phyloP scores from a whole-genome alignment of 1,139 yeast genomes.

The Citeromyces hawaiiensis region DNA sequence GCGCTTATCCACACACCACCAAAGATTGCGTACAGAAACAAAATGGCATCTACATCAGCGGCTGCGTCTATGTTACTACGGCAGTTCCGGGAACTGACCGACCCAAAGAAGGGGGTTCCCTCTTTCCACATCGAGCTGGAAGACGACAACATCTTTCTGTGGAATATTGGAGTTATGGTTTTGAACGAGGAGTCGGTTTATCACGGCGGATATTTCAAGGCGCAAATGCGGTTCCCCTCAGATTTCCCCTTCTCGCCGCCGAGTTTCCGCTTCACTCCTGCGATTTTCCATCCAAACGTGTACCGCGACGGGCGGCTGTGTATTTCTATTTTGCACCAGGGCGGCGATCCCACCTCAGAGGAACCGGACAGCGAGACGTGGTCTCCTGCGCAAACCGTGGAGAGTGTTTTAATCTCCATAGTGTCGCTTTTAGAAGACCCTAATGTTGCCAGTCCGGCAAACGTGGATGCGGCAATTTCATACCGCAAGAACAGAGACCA shows the following conservation, averaged over 20 bases:
- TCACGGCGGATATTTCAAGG: conserved; percentile 93
- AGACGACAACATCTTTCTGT: conserved; percentile 80
- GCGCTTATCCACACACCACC: no score
- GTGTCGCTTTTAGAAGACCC: conserved; percentile 89
- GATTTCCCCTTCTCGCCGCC: conserved; percentile 94
- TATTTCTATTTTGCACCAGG: conserved; percentile 81
- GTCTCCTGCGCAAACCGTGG: conserved; percentile 96
- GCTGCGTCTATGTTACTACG: conserved; percentile 3
- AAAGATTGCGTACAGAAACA: background rate
- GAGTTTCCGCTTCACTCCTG: conserved; percentile 83
- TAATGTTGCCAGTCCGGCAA: conserved; percentile 79
- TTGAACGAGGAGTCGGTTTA: conserved; percentile 80
- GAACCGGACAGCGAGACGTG: conserved; percentile 91
- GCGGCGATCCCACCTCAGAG: conserved; percentile 80
- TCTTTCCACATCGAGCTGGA: conserved; percentile 82
- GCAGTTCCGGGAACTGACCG: conserved; percentile 78
- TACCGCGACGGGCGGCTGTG: conserved; percentile 89
- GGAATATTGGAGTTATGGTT: conserved; percentile 93
- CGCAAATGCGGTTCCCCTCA: conserved; percentile 84
- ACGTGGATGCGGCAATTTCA: conserved; percentile 91
- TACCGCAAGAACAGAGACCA: conserved; percentile 76
- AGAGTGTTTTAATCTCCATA: conserved; percentile 77
- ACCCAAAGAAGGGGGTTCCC: conserved; percentile 86
- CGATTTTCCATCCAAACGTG: conserved; percentile 90
- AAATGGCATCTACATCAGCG: conserved; percentile 1